Base-by-base conservation (phyloP, 306 rosid genomes). In the Acacia acuminata region DNA sequence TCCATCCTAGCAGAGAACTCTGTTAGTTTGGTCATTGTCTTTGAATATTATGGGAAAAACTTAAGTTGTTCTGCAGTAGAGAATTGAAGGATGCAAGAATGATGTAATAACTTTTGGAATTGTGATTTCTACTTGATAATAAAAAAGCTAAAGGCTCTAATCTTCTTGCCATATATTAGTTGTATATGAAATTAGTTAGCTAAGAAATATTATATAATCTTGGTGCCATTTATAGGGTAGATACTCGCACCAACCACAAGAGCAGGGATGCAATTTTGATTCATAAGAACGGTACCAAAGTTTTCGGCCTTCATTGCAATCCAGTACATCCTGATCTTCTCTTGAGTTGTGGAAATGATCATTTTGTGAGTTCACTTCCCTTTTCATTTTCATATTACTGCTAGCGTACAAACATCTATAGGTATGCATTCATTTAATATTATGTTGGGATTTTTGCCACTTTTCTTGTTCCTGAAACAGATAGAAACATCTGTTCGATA, bases 271-370 rank as follows among this genome's bases (percentile, higher is more conserved):
- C 92, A 48, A 82, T 93, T 85, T 88, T 95, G 93, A 92, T 95
- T 84, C 99, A 95, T 87, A 93, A 93, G 88, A 92, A 85, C 77
- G 96, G 96, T 69, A 90, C 82, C 82, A 95, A 93, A 91, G 97
- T 95, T 74, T 91, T 86, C 58, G 98, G 99, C 75, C 90, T 95
- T 78, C 98, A 95, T 85, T 93, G 97, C 87, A 95, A 95, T 88
- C 99, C 99, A 78, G 79, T 90, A 77, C 97, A 90, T 66, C 99
- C 99, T 7, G 99, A 95, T 78, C 94, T 95, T 70, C 89, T 95
- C 63, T 86, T 95, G 87, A 92, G 93, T 85, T 92, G 97, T 71
- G 99, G 99, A 83, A 93, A 95, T 84, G 98, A 95, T 86, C 98
- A 95, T 88, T 93, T 85, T 10, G 99, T 95, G 90, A 90, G 99